Conservation (phyloP, 176 grass and related monocot species). For the Carex myosuroides region DNA sequence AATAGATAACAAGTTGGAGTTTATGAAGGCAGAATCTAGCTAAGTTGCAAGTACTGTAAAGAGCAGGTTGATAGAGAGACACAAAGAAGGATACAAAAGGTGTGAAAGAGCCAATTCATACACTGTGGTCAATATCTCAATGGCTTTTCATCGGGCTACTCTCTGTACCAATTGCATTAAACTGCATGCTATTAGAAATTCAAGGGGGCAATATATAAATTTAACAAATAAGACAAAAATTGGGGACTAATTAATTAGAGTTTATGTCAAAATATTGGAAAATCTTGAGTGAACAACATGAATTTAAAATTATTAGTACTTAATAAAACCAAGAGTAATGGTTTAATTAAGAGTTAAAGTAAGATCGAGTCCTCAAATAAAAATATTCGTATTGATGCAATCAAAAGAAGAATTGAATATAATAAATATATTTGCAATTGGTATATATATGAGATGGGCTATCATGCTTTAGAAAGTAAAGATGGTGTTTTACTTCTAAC, state of each 20-base stretch:
- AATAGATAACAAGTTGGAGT: conserved; percentile 37
- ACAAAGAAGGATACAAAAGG: conserved; percentile 63
- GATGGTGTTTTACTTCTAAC: too few relatives aligned
- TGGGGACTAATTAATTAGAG: neutral
- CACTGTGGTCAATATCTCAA: neutral
- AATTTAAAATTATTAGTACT: neutral
- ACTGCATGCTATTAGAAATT: too few relatives aligned
- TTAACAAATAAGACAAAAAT: neutral
- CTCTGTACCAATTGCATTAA: neutral
- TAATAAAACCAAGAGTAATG: neutral
- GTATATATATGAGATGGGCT: too few relatives aligned
- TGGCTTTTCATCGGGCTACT: neutral
- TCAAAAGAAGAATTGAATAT: neutral
- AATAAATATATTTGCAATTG: neutral
- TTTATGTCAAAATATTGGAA: neutral
- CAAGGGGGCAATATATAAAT: neutral
- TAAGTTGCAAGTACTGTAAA: conserved; percentile 21
- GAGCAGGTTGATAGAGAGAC: conserved; percentile 54
- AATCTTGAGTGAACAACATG: neutral
- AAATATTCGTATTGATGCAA: neutral
- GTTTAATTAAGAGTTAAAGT: neutral
- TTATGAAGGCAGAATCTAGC: conserved; percentile 19
- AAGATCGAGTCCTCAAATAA: neutral
- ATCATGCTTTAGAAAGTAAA: too few relatives aligned
- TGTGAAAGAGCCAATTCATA: conserved; percentile 14